Percentiles rank a stretch among this genome's conserved stretches.
phyloP scores from a whole-genome alignment of 1,139 yeast species.

The Yamadazyma kanchanaburiensis region DNA sequence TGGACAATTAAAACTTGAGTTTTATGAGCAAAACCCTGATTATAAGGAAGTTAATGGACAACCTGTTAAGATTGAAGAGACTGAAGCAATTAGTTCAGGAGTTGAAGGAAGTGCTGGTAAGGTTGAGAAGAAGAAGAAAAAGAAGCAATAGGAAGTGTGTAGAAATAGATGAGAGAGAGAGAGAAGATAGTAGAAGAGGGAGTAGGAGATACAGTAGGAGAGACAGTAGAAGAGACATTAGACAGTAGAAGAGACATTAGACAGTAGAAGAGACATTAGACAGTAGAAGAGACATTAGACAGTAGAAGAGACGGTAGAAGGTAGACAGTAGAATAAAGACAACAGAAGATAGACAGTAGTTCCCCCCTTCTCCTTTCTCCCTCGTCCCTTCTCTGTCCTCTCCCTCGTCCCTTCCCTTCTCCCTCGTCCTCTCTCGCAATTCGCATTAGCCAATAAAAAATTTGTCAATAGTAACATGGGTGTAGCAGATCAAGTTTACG shows the following conservation, averaged over 20 bases:
- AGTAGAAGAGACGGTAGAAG: no score
- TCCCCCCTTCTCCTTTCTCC: slow-evolving; percentile 1
- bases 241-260: no score
- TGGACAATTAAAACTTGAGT: slow-evolving; percentile 50
- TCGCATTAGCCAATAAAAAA: slow-evolving; percentile 11
- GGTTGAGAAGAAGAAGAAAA: slow-evolving; percentile 13
- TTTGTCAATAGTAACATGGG: slow-evolving; percentile 15
- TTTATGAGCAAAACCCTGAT: slow-evolving; percentile 37
- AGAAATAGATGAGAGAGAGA: no score
- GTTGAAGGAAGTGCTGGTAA: slow-evolving; percentile 16
- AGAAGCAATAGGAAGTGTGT: slow-evolving; percentile 1
- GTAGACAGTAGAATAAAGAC: no score
- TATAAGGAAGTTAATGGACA: slow-evolving; percentile 23
- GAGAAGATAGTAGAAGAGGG: no score
- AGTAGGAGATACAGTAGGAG: no score
- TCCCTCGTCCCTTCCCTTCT: slow-evolving; percentile 1
- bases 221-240: no score
- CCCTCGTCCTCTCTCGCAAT: slow-evolving; percentile 1
- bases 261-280: no score
- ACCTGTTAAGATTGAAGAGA: slow-evolving; percentile 13
- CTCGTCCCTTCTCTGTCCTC: background rate
- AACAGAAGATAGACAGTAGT: no score
- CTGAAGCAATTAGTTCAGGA: slow-evolving; percentile 16
- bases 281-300: no score
- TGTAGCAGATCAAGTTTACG: slow-evolving; percentile 38